A percentile compares a stretch with the other conserved stretches of the same genome.
Evolutionary conservation across 345 rosid genomes (phyloP).

Genomic region (Gossypium rotundifolium): DNA sequence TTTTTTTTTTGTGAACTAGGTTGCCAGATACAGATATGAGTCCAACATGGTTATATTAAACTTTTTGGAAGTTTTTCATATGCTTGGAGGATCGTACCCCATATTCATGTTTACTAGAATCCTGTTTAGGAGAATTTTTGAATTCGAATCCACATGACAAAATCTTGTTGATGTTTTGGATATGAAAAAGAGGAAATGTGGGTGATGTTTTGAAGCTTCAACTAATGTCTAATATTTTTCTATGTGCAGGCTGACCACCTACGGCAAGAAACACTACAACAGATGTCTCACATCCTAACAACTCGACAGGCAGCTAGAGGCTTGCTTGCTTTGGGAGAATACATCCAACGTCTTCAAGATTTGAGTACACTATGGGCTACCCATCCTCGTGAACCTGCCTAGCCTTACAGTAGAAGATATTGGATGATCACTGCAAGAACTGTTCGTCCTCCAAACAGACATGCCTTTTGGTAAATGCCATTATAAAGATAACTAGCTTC

Average conservation of each 20-base stretch:
- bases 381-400: conserved; percentile 51
- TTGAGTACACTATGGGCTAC: conserved; percentile 64
- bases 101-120: background rate
- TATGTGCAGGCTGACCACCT: conserved; percentile 79
- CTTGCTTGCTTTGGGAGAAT: conserved; percentile 76
- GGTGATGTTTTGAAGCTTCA: background rate
- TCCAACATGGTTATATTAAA: too few species aligned
- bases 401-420: conserved; percentile 9
- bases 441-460: conserved; percentile 15
- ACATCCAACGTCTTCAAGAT: conserved; percentile 66
- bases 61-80: too few species aligned
- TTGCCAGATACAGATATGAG: too few species aligned
- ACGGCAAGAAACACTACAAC: conserved; percentile 73
- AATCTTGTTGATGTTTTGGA: background rate
- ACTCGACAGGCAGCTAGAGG: conserved; percentile 78
- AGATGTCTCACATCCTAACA: conserved; percentile 69
- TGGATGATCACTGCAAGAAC: conserved; percentile 1
- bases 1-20: background rate
- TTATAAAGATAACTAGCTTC: conserved; percentile 17
- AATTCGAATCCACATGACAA: background rate
- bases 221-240: background rate
- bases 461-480: conserved; percentile 13
- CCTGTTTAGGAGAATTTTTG: background rate
- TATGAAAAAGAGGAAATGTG: background rate
- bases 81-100: too few species aligned